A percentile compares a stretch with the other conserved stretches of the same genome.
phyloP scores from a whole-genome alignment of 371 early-diverging fungal genomes.

The Mucor lusitanicus region DNA sequence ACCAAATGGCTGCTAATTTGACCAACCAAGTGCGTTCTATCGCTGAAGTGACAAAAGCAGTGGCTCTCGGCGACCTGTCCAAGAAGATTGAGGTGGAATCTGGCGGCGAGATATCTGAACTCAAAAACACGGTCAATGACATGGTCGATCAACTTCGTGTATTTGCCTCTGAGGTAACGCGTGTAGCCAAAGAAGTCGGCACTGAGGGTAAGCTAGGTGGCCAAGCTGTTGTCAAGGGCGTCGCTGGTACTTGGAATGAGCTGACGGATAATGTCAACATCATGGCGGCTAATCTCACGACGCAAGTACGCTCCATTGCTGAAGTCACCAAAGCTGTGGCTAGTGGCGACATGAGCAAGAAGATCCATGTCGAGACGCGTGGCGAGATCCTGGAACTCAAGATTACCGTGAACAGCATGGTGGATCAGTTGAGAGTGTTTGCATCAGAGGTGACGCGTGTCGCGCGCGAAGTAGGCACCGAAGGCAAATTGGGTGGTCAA shows the following conservation, averaged over 20 bases:
- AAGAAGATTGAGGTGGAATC: constrained; percentile 36
- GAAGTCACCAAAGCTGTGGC: constrained; percentile 42
- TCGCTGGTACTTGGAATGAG: constrained; percentile 22
- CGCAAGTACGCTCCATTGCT: constrained; percentile 46
- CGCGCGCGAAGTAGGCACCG: constrained; percentile 29
- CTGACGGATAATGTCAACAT: constrained; percentile 38
- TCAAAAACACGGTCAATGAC: constrained; percentile 28
- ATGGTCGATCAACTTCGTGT: constrained; percentile 34
- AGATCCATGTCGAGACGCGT: constrained; percentile 35
- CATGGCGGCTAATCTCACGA: constrained; percentile 44
- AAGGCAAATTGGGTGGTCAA: constrained; percentile 31
- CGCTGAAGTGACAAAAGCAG: constrained; percentile 39
- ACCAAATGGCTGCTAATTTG: constrained; percentile 42
- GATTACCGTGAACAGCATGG: constrained; percentile 32
- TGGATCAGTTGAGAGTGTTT: constrained; percentile 31
- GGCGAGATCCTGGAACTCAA: constrained; percentile 39
- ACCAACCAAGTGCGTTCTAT: constrained; percentile 48
- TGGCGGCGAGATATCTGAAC: constrained; percentile 36
- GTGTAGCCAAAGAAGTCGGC: constrained; percentile 29
- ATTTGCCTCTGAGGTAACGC: constrained; percentile 31
- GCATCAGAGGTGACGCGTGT: constrained; percentile 33
- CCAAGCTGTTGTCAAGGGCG: constrained; percentile 44
- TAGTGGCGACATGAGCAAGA: constrained; percentile 38
- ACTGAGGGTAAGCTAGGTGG: constrained; percentile 41
- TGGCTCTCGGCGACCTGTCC: constrained; percentile 39